Evolutionary conservation across 352 stramenopile species (phyloP).

Genomic region (Globisporangium polare): DNA sequence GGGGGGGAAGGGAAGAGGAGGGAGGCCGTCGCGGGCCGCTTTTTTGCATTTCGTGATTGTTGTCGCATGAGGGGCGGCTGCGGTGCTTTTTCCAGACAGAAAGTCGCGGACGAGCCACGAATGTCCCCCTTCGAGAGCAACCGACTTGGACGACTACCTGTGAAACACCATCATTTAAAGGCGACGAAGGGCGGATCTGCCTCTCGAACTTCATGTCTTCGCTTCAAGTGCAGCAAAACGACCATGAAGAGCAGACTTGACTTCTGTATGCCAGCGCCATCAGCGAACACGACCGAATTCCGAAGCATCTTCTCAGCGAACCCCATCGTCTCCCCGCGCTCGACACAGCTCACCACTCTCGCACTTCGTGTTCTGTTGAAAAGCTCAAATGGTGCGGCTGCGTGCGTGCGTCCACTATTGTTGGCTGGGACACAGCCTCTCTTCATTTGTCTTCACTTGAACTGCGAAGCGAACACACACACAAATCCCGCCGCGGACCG

Average conservation of each 20-base stretch:
- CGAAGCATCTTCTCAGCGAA: background rate
- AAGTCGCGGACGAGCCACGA: no score
- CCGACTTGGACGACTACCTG: background rate
- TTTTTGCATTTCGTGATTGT: background rate
- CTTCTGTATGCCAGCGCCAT: background rate
- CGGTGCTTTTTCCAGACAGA: no score
- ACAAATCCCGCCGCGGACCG: no score
- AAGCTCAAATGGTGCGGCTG: background rate
- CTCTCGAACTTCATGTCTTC: background rate
- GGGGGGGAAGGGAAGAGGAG: background rate
- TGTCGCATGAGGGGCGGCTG: background rate
- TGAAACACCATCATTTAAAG: background rate
- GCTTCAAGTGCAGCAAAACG: background rate
- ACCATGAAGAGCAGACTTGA: background rate
- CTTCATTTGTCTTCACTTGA: background rate
- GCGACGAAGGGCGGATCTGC: background rate
- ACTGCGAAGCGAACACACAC: background rate
- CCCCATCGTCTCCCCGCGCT: background rate
- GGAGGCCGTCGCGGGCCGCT: background rate
- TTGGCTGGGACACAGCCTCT: background rate
- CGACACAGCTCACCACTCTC: no score
- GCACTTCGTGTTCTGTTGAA: no score
- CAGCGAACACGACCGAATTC: slow-evolving; percentile 17
- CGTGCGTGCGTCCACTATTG: slow-evolving; percentile 5
- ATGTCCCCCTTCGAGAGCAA: background rate